A percentile compares a stretch with the other conserved stretches of the same genome.
These are phyloP conservation scores for Striga asiatica DNA, from an alignment of 257 asterid species.

Conservation along the genomic window DNA sequence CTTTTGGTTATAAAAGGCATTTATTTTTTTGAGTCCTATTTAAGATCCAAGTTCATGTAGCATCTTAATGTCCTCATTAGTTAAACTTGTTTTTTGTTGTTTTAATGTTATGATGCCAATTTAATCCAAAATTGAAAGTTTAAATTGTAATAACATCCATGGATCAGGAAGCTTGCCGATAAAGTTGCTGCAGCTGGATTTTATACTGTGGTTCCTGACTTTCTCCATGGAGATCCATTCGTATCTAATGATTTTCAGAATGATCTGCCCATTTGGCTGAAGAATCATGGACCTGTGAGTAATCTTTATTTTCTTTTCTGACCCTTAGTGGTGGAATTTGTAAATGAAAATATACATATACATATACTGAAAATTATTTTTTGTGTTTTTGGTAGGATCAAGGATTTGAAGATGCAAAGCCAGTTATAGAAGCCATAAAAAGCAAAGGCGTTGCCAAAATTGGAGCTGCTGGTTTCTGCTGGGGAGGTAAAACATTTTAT, in stretches of 20 bases:
- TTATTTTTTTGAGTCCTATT: too few relatives aligned
- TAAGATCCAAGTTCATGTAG: too few relatives aligned
- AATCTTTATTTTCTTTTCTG: not conserved
- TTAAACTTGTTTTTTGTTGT: too few relatives aligned
- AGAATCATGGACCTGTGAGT: conserved; percentile 54
- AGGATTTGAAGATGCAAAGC: conserved; percentile 49
- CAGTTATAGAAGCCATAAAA: conserved; percentile 46
- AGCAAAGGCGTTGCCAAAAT: conserved; percentile 42
- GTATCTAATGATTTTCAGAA: conserved; percentile 16
- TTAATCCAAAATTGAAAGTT: not conserved
- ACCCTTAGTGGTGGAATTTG: not conserved
- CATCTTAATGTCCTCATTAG: too few relatives aligned
- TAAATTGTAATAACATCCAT: not conserved
- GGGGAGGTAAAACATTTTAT: conserved; percentile 41
- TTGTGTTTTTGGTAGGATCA: conserved; percentile 26
- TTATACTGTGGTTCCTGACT: conserved; percentile 53
- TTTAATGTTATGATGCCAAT: too few relatives aligned
- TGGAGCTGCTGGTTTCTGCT: conserved; percentile 65
- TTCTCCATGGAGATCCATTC: conserved; percentile 42
- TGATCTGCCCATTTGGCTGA: conserved; percentile 34
- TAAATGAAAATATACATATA: not conserved
- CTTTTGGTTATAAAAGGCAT: too few relatives aligned
- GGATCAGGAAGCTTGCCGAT: conserved; percentile 51
- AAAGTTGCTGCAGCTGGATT: conserved; percentile 55
- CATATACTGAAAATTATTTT: too few relatives aligned